Percentiles rank a stretch among this genome's conserved stretches.
Evolutionary conservation across 306 rosid species (phyloP).

Genomic region (Leucaena leucocephala): DNA sequence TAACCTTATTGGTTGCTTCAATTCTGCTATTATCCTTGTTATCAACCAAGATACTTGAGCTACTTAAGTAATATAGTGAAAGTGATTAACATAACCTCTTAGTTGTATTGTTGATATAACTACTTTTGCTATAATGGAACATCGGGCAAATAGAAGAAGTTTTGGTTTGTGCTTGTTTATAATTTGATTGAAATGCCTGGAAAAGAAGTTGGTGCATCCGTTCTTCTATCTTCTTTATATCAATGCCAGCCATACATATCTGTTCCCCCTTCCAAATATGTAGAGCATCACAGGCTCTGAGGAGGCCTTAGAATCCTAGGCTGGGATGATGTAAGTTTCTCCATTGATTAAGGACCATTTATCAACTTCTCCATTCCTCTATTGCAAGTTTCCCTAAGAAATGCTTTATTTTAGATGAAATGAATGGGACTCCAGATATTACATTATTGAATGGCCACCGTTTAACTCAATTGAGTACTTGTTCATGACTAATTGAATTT

Average conservation of each 20-base stretch:
- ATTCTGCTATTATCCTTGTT: background rate
- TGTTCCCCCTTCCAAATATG: no score
- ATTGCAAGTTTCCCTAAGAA: constrained; percentile 5
- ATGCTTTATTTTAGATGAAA: constrained; percentile 21
- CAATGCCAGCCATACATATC: background rate
- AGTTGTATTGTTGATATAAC: background rate
- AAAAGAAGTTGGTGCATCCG: background rate
- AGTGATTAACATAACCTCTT: background rate
- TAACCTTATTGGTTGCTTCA: background rate
- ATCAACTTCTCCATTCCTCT: background rate
- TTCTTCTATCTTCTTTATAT: background rate
- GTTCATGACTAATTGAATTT: constrained; percentile 17
- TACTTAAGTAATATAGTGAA: background rate
- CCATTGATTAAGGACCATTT: background rate
- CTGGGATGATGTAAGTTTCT: background rate
- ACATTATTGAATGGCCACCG: constrained; percentile 7
- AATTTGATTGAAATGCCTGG: background rate
- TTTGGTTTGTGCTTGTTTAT: background rate
- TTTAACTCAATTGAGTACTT: constrained; percentile 7
- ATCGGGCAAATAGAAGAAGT: no score
- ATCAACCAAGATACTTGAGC: constrained; percentile 2
- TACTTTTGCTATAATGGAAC: no score
- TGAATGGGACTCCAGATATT: background rate
- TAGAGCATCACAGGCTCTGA: background rate
- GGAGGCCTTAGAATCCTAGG: background rate